Evolutionary conservation across 2,329 filamentous ascomycete species (phyloP).

Genomic region (Clonostachys byssicola): DNA sequence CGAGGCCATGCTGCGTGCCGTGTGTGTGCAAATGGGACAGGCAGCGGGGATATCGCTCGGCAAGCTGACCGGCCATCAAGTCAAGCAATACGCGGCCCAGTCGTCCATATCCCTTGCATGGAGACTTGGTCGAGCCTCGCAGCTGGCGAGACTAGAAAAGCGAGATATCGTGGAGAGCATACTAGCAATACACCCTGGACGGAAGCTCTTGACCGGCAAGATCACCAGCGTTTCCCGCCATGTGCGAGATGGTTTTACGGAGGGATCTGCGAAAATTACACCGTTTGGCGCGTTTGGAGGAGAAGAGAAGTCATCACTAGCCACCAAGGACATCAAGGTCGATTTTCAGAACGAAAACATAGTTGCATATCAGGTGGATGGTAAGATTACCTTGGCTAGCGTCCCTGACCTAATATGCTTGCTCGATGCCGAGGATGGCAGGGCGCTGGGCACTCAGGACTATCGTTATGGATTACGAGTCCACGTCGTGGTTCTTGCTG

Average conservation of each 20-base stretch:
- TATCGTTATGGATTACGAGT: constrained; percentile 46
- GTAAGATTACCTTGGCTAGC: constrained; percentile 15
- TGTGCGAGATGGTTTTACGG: constrained; percentile 32
- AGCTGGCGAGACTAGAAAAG: constrained; percentile 10
- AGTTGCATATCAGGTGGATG: constrained; percentile 25
- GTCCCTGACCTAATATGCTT: constrained; percentile 29
- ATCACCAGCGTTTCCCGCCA: constrained; percentile 29
- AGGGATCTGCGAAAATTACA: constrained; percentile 28
- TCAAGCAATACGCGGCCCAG: too few relatives aligned
- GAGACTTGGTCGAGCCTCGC: constrained; percentile 49
- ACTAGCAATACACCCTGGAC: constrained; percentile 23
- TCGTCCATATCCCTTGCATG: constrained; percentile 41
- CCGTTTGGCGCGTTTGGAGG: constrained; percentile 7
- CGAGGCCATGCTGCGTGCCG: too few relatives aligned
- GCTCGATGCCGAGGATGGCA: constrained; percentile 32
- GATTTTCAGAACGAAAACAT: constrained; percentile 37
- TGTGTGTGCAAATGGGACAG: too few relatives aligned
- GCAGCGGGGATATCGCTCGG: too few relatives aligned
- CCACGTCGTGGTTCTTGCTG: constrained; percentile 42
- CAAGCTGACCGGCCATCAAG: too few relatives aligned
- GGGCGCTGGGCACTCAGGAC: constrained; percentile 44
- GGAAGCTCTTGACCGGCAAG: constrained; percentile 29
- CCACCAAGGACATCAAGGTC: constrained; percentile 23
- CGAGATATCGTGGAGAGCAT: constrained; percentile 39
- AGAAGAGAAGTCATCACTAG: constrained; percentile 3